Percentiles rank a stretch among this genome's conserved stretches.
phyloP scores from a whole-genome alignment of 768 basidiomycete species.

The Mrakia blollopis region DNA sequence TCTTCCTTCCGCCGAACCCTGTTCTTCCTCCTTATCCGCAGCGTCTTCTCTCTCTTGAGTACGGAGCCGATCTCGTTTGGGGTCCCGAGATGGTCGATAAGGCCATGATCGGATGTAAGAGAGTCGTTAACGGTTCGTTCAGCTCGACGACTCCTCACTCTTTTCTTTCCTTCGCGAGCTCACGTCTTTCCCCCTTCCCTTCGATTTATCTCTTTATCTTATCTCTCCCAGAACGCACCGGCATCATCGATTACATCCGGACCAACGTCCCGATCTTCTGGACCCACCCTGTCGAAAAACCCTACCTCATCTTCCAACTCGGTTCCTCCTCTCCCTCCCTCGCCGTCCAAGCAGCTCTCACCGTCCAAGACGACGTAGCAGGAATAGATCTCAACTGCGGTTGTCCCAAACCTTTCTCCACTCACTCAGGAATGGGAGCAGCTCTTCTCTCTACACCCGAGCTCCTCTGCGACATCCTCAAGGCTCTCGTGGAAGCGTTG shows the following conservation, averaged over 20 bases:
- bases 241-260: slow-evolving; percentile 80
- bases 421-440: slow-evolving; percentile 91
- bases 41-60: slow-evolving; percentile 70
- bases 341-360: slow-evolving; percentile 85
- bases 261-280: slow-evolving; percentile 74
- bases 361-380: slow-evolving; percentile 78
- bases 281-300: slow-evolving; percentile 89
- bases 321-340: slow-evolving; percentile 83
- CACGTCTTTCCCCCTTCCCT: background rate
- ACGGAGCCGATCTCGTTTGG: slow-evolving; percentile 93
- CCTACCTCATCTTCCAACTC: slow-evolving; percentile 66
- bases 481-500: slow-evolving; percentile 65
- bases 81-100: slow-evolving; percentile 94
- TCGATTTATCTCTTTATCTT: background rate
- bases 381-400: slow-evolving; percentile 97
- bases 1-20: background rate
- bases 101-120: slow-evolving; percentile 78
- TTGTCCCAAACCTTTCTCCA: slow-evolving; percentile 94
- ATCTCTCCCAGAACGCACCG: slow-evolving; percentile 61
- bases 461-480: slow-evolving; percentile 79
- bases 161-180: background rate
- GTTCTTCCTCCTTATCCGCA: background rate
- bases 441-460: slow-evolving; percentile 89
- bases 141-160: slow-evolving; percentile 40
- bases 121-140: slow-evolving; percentile 76